Conservation (phyloP, 2,329 filamentous ascomycete species). For the Aureobasidium sp. region DNA sequence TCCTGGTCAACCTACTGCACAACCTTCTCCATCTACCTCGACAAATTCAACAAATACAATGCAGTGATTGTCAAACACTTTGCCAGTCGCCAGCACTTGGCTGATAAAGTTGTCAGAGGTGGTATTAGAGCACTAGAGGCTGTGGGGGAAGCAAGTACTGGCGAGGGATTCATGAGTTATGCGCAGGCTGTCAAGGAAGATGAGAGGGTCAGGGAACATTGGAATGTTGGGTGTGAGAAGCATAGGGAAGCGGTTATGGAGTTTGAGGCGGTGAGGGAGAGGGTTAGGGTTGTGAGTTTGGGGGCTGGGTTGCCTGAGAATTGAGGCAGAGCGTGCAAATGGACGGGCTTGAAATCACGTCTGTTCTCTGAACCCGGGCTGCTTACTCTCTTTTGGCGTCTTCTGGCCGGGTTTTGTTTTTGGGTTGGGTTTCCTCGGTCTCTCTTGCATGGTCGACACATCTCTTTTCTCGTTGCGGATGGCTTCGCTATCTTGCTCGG, state of each 20-base stretch:
- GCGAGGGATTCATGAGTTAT: constrained; percentile 48
- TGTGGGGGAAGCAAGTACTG: constrained; percentile 36
- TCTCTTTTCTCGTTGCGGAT: too few relatives aligned
- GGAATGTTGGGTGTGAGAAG: constrained; percentile 49
- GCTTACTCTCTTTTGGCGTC: too few relatives aligned
- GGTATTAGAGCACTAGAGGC: constrained; percentile 43
- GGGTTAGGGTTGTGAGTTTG: constrained; percentile 23
- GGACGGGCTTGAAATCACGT: too few relatives aligned
- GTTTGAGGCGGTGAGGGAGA: constrained; percentile 43
- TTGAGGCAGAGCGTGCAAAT: background rate
- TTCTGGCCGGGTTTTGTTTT: too few relatives aligned
- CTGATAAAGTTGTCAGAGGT: constrained; percentile 24
- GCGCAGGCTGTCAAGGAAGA: constrained; percentile 45
- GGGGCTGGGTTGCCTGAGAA: constrained; percentile 6
- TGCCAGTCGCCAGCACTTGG: constrained; percentile 40
- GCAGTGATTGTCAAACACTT: constrained; percentile 47
- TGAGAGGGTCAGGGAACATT: constrained; percentile 51
- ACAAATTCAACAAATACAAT: constrained; percentile 46
- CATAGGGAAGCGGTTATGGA: constrained; percentile 52
- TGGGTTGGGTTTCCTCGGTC: too few relatives aligned
- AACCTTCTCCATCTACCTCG: constrained; percentile 47
- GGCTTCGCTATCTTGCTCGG: too few relatives aligned
- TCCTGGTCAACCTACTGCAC: constrained; percentile 44
- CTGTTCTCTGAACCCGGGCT: too few relatives aligned
- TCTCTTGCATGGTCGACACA: too few relatives aligned